Evolutionary conservation across 768 basidiomycete genomes (phyloP), one percentile per base, ranked within the genome.

Genomic region (Leccinum ochraceum): DNA sequence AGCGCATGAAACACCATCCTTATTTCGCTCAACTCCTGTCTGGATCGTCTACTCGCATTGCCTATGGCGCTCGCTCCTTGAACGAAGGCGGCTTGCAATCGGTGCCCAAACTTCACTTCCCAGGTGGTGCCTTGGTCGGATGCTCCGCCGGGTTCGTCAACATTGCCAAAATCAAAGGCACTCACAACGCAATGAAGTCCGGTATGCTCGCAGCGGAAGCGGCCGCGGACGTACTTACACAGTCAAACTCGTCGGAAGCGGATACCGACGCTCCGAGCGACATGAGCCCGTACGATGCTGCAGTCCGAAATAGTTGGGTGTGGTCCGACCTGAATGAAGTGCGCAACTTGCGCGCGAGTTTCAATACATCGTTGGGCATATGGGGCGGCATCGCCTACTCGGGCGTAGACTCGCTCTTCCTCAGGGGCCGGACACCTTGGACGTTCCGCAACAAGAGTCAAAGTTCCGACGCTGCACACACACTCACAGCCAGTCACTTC

Each of bases 101-200:
- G 32, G 82, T 98, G 20, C 97, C 97, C 1, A 83, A 83, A 69
- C 86, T 85, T 63, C 79, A 86, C 77, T 99, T 94, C 76, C 97
- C 97, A 0, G 95, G 97, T 2, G 96, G 96, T 2, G 96, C 95
- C 1, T 77, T 98, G 28, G 86, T 99, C 42, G 97, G 96, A 0
- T 98, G 95, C 76, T 89, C 94, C 0, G 97, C 95, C 1, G 96
- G 96, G 13, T 95, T 98, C 73, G 83, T 99, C 61, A 98, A 98
- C 76, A 83, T 97, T 11, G 90, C 95, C 14, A 98, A 97, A 77
- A 98, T 99, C 76, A 98, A 98, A 72, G 96, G 96, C 14, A 96
- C 95, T 0, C 97, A 98, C 72, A 98, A 95, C 61, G 95, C 96
- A 3, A 98, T 99, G 97, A 95, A 98, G 81, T 93, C 90, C 39